phyloP scores from a whole-genome alignment of 768 basidiomycete species.

The Pulveroboletus sp. region DNA sequence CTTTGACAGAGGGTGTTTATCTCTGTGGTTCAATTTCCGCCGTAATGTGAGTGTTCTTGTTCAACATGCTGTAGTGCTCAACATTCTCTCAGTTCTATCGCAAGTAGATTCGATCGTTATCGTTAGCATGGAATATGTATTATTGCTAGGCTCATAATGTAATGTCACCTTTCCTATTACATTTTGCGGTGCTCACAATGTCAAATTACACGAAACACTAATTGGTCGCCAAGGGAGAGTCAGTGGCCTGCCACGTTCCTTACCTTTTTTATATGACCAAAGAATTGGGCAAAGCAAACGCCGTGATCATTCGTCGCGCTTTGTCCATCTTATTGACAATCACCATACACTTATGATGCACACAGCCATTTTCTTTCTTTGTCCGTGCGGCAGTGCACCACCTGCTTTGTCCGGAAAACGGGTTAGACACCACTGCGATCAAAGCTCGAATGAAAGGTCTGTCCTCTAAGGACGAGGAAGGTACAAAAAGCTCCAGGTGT shows the following conservation, averaged over 20 bases:
- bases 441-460: slow-evolving; percentile 12
- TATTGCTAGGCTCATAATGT: slow-evolving; percentile 23
- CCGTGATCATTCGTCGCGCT: slow-evolving; percentile 9
- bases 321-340: slow-evolving; percentile 21
- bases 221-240: slow-evolving; percentile 9
- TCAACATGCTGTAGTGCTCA: slow-evolving; percentile 13
- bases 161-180: slow-evolving; percentile 20
- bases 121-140: slow-evolving; percentile 20
- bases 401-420: slow-evolving; percentile 20
- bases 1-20: slow-evolving; percentile 95
- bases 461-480: slow-evolving; percentile 3
- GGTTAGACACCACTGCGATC: slow-evolving; percentile 15
- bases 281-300: slow-evolving; percentile 4
- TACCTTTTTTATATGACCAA: slow-evolving; percentile 13
- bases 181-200: slow-evolving; percentile 15
- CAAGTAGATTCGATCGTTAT: slow-evolving; percentile 45
- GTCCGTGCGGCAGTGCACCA: slow-evolving; percentile 11
- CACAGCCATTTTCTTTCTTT: slow-evolving; percentile 12
- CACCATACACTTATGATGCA: slow-evolving; percentile 2
- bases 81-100: slow-evolving; percentile 63
- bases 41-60: slow-evolving; percentile 64
- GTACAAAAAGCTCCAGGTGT: slow-evolving; percentile 18
- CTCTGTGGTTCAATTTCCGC: slow-evolving; percentile 94
- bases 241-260: too few species aligned
- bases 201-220: slow-evolving; percentile 11